A percentile compares a stretch with the other conserved stretches of the same genome.
These are phyloP conservation scores for Erodium maritimum DNA, from an alignment of 345 rosid species.

Conservation along the genomic window DNA sequence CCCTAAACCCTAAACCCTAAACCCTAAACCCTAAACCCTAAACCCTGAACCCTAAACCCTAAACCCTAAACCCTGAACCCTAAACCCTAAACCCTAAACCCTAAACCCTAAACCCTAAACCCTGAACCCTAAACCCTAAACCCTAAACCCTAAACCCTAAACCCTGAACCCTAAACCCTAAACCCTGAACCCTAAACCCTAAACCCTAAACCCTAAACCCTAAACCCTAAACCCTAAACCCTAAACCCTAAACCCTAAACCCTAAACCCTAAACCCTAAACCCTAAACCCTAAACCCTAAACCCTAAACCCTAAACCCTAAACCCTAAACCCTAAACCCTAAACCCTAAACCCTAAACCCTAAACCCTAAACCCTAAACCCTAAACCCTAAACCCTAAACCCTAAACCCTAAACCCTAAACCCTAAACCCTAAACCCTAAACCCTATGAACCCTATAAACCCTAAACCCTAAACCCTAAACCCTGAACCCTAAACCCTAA, in stretches of 20 bases:
- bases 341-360: constrained; percentile 5
- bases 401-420: constrained; percentile 3
- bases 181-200: neutral
- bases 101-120: constrained; percentile 3
- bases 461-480: constrained; percentile 5
- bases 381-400: constrained; percentile 3
- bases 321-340: neutral
- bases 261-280: neutral
- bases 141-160: neutral
- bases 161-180: neutral
- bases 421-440: constrained; percentile 3
- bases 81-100: constrained; percentile 2
- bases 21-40: constrained; percentile 4
- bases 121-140: neutral
- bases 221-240: neutral
- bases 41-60: constrained; percentile 1
- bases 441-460: constrained; percentile 1
- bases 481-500: constrained; percentile 6
- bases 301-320: neutral
- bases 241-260: neutral
- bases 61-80: constrained; percentile 3
- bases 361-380: constrained; percentile 3
- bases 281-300: neutral
- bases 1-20: constrained; percentile 3
- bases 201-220: neutral